phyloP scores from a whole-genome alignment of 2,329 filamentous ascomycete species.

The Malbranchea zuffiana region DNA sequence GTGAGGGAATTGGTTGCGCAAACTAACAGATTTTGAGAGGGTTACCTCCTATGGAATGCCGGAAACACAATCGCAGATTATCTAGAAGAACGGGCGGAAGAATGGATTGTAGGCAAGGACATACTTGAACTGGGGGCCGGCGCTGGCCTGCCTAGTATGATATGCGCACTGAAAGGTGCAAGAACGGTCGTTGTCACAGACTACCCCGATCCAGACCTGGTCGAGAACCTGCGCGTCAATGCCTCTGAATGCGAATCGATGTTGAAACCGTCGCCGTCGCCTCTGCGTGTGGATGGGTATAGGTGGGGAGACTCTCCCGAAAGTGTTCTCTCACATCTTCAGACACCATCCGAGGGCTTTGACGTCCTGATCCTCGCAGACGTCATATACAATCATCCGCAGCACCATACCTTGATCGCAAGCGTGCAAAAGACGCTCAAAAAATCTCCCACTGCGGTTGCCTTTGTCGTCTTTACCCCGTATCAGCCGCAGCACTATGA shows the following conservation, averaged over 20 bases:
- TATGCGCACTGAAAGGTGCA: slow-evolving; percentile 64
- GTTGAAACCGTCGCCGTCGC: slow-evolving; percentile 25
- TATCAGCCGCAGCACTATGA: slow-evolving; percentile 84
- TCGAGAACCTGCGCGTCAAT: slow-evolving; percentile 69
- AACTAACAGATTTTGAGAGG: slow-evolving; percentile 37
- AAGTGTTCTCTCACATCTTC: slow-evolving; percentile 49
- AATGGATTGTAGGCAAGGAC: slow-evolving; percentile 53
- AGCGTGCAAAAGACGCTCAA: slow-evolving; percentile 60
- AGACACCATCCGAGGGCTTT: slow-evolving; percentile 41
- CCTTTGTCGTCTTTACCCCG: slow-evolving; percentile 86
- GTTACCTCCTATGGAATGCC: slow-evolving; percentile 86
- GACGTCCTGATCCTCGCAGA: slow-evolving; percentile 81
- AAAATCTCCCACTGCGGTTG: slow-evolving; percentile 45
- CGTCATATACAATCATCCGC: slow-evolving; percentile 80
- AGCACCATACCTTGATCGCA: slow-evolving; percentile 66
- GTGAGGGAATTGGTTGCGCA: too few species aligned
- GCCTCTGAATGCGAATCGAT: slow-evolving; percentile 46
- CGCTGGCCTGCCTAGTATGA: slow-evolving; percentile 70
- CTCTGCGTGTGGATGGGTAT: slow-evolving; percentile 57
- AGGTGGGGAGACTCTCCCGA: slow-evolving; percentile 65
- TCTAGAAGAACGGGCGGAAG: slow-evolving; percentile 56
- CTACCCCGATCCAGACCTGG: slow-evolving; percentile 74
- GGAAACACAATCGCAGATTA: slow-evolving; percentile 66
- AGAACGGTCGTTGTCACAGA: slow-evolving; percentile 65
- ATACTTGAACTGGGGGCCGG: slow-evolving; percentile 84